A percentile compares a stretch with the other conserved stretches of the same genome.
phyloP scores from a whole-genome alignment of 345 rosid genomes.

The Hirschfeldia incana region DNA sequence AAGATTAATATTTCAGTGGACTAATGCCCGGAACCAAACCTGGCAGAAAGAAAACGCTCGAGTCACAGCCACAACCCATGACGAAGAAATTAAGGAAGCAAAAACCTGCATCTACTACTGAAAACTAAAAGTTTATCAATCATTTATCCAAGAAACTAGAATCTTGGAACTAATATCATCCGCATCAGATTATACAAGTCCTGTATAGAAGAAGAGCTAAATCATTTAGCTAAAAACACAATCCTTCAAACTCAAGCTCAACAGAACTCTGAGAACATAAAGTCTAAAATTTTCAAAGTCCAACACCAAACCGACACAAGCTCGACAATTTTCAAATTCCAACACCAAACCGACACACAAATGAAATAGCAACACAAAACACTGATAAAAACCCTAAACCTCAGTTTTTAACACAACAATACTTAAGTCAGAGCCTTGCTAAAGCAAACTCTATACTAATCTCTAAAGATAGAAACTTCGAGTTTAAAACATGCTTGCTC shows the following conservation, averaged over 20 bases:
- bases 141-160: too few species aligned
- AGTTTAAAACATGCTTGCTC: conserved; percentile 12
- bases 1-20: too few species aligned
- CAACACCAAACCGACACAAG: conserved; percentile 18
- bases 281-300: conserved; percentile 16
- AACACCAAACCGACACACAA: conserved; percentile 19
- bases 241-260: background rate
- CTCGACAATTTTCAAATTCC: background rate
- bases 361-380: conserved; percentile 2
- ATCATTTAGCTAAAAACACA: too few species aligned
- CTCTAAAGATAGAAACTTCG: conserved; percentile 29
- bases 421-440: conserved; percentile 13
- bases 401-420: conserved; percentile 11
- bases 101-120: too few species aligned
- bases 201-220: too few species aligned
- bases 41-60: too few species aligned
- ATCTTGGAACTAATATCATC: too few species aligned
- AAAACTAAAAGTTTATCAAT: too few species aligned
- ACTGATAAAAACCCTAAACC: conserved; percentile 29
- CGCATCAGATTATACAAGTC: too few species aligned
- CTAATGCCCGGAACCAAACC: too few species aligned
- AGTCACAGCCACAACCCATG: too few species aligned
- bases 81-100: too few species aligned
- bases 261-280: background rate
- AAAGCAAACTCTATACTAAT: conserved; percentile 26